A percentile compares a stretch with the other conserved stretches of the same genome.
phyloP scores from a whole-genome alignment of 371 early-diverging fungal genomes.

The Mortierella sp. region DNA sequence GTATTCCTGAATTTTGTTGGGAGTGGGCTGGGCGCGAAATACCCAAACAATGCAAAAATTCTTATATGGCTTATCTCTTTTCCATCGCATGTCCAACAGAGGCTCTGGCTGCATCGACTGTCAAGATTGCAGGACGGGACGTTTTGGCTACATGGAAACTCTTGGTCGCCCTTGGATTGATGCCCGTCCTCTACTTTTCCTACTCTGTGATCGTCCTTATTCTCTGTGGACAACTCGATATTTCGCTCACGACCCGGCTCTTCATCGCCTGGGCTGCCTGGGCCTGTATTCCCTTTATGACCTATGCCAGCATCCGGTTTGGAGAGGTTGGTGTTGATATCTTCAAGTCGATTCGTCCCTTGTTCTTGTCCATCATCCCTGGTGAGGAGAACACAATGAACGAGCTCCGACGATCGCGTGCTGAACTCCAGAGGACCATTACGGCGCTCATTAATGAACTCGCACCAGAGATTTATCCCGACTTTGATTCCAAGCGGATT shows the following conservation, averaged over 20 bases:
- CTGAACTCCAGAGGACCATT: conserved; percentile 82
- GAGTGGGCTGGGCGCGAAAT: conserved; percentile 2
- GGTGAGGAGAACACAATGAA: conserved; percentile 70
- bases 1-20: conserved; percentile 9
- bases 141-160: conserved; percentile 98
- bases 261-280: conserved; percentile 56
- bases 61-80: background rate
- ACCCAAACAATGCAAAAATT: background rate
- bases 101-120: conserved; percentile 90
- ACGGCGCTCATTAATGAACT: conserved; percentile 87
- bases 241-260: conserved; percentile 32
- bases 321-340: conserved; percentile 94
- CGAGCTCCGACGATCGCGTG: conserved; percentile 74
- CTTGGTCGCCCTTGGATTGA: conserved; percentile 83
- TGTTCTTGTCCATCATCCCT: conserved; percentile 81
- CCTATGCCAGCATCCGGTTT: conserved; percentile 86
- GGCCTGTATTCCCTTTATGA: conserved; percentile 72
- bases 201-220: conserved; percentile 76
- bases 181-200: conserved; percentile 82
- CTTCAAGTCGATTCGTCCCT: conserved; percentile 83
- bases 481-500: conserved; percentile 74
- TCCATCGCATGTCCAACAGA: conserved; percentile 61
- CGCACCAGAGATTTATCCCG: conserved; percentile 88
- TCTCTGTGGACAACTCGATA: conserved; percentile 59
- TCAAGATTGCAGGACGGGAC: conserved; percentile 94